Percentiles rank a stretch among this genome's conserved stretches.
phyloP scores from a whole-genome alignment of 139 green algal genomes.

The Chlorella sp. region DNA sequence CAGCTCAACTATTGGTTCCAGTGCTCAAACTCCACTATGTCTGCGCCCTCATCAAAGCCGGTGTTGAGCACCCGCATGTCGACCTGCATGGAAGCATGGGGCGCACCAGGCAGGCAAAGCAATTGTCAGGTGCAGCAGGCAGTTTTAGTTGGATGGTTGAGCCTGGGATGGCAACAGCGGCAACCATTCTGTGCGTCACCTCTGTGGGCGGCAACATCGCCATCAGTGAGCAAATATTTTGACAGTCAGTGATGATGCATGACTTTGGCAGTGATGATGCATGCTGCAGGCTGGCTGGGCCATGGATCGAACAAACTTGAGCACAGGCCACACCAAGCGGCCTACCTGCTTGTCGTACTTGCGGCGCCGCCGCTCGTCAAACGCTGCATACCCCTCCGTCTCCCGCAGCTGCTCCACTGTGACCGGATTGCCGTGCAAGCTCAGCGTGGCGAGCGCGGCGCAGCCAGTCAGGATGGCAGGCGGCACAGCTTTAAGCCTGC shows the following conservation, averaged over 20 bases:
- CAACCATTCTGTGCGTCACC: too few species aligned
- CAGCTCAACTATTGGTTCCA: conserved; percentile 44
- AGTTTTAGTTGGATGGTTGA: too few species aligned
- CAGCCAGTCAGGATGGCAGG: conserved; percentile 51
- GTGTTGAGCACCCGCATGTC: conserved; percentile 53
- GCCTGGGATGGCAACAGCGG: too few species aligned
- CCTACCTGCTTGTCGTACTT: conserved; percentile 71
- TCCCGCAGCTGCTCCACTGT: conserved; percentile 65
- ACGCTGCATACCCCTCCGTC: conserved; percentile 49
- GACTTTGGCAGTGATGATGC: too few species aligned
- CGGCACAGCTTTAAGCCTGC: conserved; percentile 54
- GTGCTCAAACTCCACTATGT: conserved; percentile 48
- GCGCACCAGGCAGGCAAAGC: too few species aligned
- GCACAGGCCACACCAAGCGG: too few species aligned
- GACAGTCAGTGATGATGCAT: too few species aligned
- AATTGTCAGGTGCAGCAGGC: too few species aligned
- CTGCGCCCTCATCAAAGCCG: conserved; percentile 62
- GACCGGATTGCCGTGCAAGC: conserved; percentile 69
- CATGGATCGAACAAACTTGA: background rate
- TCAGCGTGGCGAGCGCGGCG: conserved; percentile 52
- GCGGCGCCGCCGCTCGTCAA: conserved; percentile 54
- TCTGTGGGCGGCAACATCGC: too few species aligned
- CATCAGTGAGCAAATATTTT: too few species aligned
- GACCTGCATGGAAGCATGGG: too few species aligned
- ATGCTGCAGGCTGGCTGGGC: background rate